Evolutionary conservation across 306 rosid species (phyloP).

Genomic region (Hippophae rhamnoides): DNA sequence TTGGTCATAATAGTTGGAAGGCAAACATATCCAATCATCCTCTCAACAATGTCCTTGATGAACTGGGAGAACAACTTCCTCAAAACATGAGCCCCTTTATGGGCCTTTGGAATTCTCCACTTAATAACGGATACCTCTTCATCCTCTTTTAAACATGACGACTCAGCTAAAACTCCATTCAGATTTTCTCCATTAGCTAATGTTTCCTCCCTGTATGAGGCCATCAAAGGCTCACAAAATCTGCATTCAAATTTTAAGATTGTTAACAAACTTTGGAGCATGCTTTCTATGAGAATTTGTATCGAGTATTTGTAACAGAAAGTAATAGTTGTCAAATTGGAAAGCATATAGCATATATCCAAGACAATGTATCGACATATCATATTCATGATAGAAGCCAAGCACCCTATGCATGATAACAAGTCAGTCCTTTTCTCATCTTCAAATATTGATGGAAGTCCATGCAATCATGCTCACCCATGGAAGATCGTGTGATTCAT

Average conservation of each 20-base stretch:
- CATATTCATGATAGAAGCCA: background rate
- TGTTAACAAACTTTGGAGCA: slow-evolving; percentile 12
- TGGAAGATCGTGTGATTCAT: too few species aligned
- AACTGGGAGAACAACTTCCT: slow-evolving; percentile 70
- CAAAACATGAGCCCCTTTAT: slow-evolving; percentile 43
- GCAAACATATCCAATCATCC: slow-evolving; percentile 91
- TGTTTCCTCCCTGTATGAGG: slow-evolving; percentile 37
- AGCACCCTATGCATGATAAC: background rate
- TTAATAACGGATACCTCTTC: slow-evolving; percentile 39
- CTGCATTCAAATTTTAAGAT: slow-evolving; percentile 31
- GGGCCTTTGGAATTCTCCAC: slow-evolving; percentile 69
- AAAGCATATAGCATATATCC: background rate
- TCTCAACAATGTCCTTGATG: slow-evolving; percentile 93
- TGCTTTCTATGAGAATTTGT: background rate
- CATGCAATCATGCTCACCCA: too few species aligned
- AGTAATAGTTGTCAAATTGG: background rate
- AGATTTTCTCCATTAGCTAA: slow-evolving; percentile 32
- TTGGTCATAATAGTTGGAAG: slow-evolving; percentile 91
- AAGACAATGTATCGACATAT: background rate
- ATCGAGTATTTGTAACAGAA: background rate
- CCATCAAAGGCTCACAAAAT: slow-evolving; percentile 82
- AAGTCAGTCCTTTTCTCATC: too few species aligned
- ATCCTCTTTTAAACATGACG: slow-evolving; percentile 32
- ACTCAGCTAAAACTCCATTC: slow-evolving; percentile 29
- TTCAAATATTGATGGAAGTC: too few species aligned